These are phyloP conservation scores for Escovopsis sp. DNA, from an alignment of 2,329 filamentous ascomycete species.

Conservation along the genomic window DNA sequence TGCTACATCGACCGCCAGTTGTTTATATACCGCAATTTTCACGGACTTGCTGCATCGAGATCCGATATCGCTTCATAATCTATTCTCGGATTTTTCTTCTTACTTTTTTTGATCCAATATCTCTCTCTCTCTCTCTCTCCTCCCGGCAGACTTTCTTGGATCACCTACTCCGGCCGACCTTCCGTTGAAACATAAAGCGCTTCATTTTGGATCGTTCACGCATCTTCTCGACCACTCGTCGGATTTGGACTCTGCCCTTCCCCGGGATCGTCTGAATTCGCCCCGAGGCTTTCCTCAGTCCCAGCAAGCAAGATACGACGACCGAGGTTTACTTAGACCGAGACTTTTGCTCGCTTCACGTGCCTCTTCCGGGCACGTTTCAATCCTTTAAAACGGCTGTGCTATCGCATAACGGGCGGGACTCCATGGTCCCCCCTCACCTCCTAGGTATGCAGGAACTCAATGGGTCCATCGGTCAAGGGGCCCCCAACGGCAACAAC, in stretches of 20 bases:
- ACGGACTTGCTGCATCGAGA: neutral
- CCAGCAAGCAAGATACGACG: too few relatives aligned
- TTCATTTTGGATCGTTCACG: conserved; percentile 11
- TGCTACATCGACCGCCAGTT: neutral
- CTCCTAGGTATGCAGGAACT: conserved; percentile 86
- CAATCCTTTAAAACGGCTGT: conserved; percentile 64
- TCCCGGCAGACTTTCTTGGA: conserved; percentile 4
- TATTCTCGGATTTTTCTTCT: neutral
- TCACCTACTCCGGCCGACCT: conserved; percentile 5
- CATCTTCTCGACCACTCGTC: neutral
- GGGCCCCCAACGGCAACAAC: conserved; percentile 26
- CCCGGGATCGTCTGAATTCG: too few relatives aligned
- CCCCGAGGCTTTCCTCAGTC: too few relatives aligned
- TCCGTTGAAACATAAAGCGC: neutral
- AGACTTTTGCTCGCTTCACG: conserved; percentile 16
- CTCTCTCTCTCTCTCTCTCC: neutral
- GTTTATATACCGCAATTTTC: neutral
- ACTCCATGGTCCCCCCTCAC: conserved; percentile 76
- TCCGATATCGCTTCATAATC: conserved; percentile 2
- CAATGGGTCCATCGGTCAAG: conserved; percentile 42
- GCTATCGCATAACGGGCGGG: conserved; percentile 61
- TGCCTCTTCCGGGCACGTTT: conserved; percentile 41
- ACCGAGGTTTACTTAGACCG: neutral
- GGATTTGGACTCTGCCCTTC: too few relatives aligned
- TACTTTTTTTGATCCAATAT: too few relatives aligned